phyloP scores from a whole-genome alignment of 2,329 filamentous ascomycete genomes.

The Diaporthe sp. region DNA sequence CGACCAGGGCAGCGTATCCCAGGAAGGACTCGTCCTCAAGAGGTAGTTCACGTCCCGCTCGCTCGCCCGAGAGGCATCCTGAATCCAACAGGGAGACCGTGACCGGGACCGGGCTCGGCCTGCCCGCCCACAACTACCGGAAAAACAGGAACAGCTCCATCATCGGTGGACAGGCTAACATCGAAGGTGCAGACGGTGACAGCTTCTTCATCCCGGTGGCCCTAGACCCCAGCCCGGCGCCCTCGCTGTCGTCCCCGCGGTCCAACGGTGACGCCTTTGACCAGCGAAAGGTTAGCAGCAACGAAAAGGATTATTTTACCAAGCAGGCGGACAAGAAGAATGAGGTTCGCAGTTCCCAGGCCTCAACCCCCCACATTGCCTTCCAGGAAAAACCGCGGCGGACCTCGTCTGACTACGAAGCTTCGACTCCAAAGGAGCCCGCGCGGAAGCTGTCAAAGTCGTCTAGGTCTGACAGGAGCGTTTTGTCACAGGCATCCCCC shows the following conservation, averaged over 20 bases:
- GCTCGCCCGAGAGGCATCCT: conserved; percentile 63
- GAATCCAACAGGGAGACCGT: conserved; percentile 52
- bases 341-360: conserved; percentile 53
- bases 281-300: conserved; percentile 52
- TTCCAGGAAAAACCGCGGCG: conserved; percentile 86
- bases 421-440: conserved; percentile 61
- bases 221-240: conserved; percentile 74
- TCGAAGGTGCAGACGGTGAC: conserved; percentile 63
- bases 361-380: conserved; percentile 86
- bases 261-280: conserved; percentile 63
- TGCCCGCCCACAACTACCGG: conserved; percentile 82
- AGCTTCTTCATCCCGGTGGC: conserved; percentile 83
- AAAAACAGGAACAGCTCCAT: conserved; percentile 80
- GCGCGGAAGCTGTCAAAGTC: conserved; percentile 61
- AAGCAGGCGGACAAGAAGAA: conserved; percentile 58
- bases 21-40: conserved; percentile 66
- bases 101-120: conserved; percentile 71
- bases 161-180: conserved; percentile 53
- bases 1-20: conserved; percentile 58
- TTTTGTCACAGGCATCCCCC: conserved; percentile 45
- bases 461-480: conserved; percentile 47
- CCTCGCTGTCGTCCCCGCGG: conserved; percentile 61
- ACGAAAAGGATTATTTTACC: conserved; percentile 71
- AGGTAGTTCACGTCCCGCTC: conserved; percentile 61
- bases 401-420: conserved; percentile 69